Evolutionary conservation across 768 basidiomycete species (phyloP).

Genomic region (Podaxis carcinomalis): DNA sequence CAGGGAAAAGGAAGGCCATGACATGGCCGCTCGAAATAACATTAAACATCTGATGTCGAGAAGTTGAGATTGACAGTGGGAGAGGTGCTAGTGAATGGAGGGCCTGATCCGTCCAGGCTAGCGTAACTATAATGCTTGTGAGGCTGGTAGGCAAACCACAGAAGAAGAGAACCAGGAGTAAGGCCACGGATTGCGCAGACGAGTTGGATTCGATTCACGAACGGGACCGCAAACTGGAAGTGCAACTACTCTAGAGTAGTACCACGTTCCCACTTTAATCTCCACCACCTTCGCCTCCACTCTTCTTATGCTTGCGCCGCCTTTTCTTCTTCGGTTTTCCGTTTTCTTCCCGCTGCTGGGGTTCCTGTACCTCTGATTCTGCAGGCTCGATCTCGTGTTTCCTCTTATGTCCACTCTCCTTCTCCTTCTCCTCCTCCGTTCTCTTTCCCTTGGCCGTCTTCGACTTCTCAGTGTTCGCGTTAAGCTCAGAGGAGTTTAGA

Average conservation of each 20-base stretch:
- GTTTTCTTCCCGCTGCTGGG: slow-evolving; percentile 8
- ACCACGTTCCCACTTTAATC: neutral
- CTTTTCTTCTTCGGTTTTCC: slow-evolving; percentile 15
- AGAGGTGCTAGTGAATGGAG: neutral
- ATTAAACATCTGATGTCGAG: neutral
- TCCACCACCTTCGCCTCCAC: slow-evolving; percentile 13
- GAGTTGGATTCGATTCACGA: neutral
- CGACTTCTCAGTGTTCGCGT: slow-evolving; percentile 15
- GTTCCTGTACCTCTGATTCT: slow-evolving; percentile 24
- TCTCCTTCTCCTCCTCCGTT: slow-evolving; percentile 17
- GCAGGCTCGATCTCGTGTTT: slow-evolving; percentile 21
- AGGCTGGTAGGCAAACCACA: neutral
- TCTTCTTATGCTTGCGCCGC: slow-evolving; percentile 18
- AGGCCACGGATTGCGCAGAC: too few species aligned
- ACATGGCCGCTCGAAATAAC: neutral
- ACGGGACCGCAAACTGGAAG: neutral
- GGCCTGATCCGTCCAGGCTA: neutral
- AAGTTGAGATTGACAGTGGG: neutral
- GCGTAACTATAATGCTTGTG: neutral
- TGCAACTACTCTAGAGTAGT: neutral
- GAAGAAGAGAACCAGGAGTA: neutral
- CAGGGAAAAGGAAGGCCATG: neutral
- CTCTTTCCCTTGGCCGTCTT: slow-evolving; percentile 26
- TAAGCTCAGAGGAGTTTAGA: slow-evolving; percentile 16
- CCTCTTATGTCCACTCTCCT: slow-evolving; percentile 21